Percentiles rank a stretch among this genome's conserved stretches.
These are phyloP conservation scores for Avena insularis DNA, from an alignment of 176 grass and related monocot species.

Conservation along the genomic window DNA sequence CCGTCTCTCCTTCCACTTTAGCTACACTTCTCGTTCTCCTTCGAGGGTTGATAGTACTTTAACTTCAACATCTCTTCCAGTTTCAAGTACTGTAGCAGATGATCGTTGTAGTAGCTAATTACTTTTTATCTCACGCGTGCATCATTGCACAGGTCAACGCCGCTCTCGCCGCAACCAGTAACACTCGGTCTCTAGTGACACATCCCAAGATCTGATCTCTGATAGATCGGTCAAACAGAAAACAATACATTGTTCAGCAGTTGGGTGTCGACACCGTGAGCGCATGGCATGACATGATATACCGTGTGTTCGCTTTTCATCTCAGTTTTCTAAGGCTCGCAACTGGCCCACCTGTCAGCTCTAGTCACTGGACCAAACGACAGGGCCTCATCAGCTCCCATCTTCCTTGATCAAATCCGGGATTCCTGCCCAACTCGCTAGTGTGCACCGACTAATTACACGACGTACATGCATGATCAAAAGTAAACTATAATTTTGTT, in stretches of 20 bases:
- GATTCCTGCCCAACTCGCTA: no score
- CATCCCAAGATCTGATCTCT: background rate
- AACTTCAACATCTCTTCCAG: background rate
- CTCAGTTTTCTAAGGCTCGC: background rate
- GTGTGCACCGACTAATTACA: background rate
- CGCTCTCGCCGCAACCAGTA: background rate
- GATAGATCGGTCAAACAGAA: background rate
- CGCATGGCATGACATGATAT: background rate
- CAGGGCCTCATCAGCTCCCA: background rate
- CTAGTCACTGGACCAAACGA: background rate
- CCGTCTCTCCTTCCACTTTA: no score
- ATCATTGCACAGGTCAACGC: slow-evolving; percentile 20
- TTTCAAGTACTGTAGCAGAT: background rate
- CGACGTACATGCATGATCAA: background rate
- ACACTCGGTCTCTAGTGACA: background rate
- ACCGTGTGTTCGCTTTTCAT: background rate
- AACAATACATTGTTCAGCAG: background rate
- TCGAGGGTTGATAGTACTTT: background rate
- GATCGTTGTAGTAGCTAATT: no score
- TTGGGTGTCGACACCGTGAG: slow-evolving; percentile 43
- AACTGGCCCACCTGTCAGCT: background rate
- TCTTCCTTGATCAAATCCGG: no score
- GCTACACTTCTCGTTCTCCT: no score
- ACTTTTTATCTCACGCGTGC: no score
- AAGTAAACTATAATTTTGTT: background rate